These are phyloP conservation scores for Cicer cuneatum DNA, from an alignment of 306 rosid species.

Conservation along the genomic window DNA sequence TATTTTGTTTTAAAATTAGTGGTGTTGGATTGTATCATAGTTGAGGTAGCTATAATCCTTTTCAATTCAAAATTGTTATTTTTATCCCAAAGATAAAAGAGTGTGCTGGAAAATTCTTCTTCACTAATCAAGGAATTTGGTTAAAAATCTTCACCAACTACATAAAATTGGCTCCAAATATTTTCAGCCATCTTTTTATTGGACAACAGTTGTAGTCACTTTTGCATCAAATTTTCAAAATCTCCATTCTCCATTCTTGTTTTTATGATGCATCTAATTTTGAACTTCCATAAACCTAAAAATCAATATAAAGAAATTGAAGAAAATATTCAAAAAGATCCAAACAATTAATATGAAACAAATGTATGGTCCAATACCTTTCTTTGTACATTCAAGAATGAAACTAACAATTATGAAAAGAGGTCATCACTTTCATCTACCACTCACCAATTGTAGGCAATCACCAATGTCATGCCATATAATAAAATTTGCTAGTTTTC, in stretches of 20 bases:
- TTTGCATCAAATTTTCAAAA: too few relatives aligned
- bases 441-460: slow-evolving; percentile 27
- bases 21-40: too few relatives aligned
- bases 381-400: slow-evolving; percentile 56
- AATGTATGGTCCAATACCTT: slow-evolving; percentile 37
- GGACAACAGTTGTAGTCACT: too few relatives aligned
- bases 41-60: too few relatives aligned
- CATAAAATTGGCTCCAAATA: not conserved
- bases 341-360: slow-evolving; percentile 23
- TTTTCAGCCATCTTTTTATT: too few relatives aligned
- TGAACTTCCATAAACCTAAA: not conserved
- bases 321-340: not conserved
- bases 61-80: too few relatives aligned
- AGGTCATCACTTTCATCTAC: slow-evolving; percentile 27
- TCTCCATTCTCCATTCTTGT: too few relatives aligned
- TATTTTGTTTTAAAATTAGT: too few relatives aligned
- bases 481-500: slow-evolving; percentile 17
- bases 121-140: too few relatives aligned
- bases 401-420: slow-evolving; percentile 26
- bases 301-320: not conserved
- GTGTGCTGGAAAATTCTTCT: too few relatives aligned
- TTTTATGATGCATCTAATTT: not conserved
- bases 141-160: not conserved
- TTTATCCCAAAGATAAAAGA: too few relatives aligned
- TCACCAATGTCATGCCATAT: slow-evolving; percentile 30